These are phyloP conservation scores for Haplosporangium sp. DNA, from an alignment of 371 early-diverging fungal species.

Conservation along the genomic window DNA sequence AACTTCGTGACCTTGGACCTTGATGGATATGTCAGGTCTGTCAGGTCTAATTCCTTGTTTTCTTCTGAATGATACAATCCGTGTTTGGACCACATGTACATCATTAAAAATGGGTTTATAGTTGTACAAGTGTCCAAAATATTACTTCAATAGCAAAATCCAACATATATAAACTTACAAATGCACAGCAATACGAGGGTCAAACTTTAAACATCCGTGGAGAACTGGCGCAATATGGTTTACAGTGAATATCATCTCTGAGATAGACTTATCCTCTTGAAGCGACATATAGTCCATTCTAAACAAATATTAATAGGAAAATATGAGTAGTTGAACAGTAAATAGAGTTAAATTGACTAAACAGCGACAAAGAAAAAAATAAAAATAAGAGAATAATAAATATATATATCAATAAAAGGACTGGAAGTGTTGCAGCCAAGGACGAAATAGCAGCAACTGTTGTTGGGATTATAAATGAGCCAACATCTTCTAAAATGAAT, in stretches of 20 bases:
- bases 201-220: slow-evolving; percentile 1
- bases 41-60: slow-evolving; percentile 6
- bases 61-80: slow-evolving; percentile 1
- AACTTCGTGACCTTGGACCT: slow-evolving; percentile 3
- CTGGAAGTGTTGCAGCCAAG: too few species aligned
- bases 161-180: neutral
- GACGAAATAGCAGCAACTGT: too few species aligned
- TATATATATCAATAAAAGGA: too few species aligned
- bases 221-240: slow-evolving; percentile 1
- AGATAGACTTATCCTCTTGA: neutral
- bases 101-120: neutral
- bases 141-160: neutral
- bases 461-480: too few species aligned
- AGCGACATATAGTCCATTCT: neutral
- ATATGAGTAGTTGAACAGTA: too few species aligned
- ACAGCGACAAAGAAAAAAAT: too few species aligned
- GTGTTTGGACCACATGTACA: slow-evolving; percentile 9
- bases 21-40: slow-evolving; percentile 4
- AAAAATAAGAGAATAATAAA: too few species aligned
- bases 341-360: too few species aligned
- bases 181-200: neutral
- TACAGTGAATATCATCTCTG: neutral
- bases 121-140: neutral
- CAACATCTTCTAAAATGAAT: too few species aligned
- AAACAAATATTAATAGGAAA: slow-evolving; percentile 3